Conservation (phyloP, 2,329 filamentous ascomycete species). For the Pseudogymnoascus sp. region DNA sequence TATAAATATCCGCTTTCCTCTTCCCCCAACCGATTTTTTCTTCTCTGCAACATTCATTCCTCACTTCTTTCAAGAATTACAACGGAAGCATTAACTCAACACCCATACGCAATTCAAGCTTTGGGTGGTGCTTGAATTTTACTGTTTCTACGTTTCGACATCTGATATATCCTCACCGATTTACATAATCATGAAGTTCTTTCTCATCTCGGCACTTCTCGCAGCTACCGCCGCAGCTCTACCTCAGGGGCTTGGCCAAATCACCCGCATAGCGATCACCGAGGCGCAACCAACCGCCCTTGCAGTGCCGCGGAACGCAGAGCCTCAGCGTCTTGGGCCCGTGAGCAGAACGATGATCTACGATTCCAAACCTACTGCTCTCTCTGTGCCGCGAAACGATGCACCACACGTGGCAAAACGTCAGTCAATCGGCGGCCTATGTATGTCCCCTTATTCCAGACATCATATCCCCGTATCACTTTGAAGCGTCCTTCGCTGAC, state of each 20-base stretch:
- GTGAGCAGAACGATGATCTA: neutral
- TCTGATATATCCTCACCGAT: neutral
- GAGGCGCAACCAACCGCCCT: neutral
- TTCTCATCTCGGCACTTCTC: neutral
- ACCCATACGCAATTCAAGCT: neutral
- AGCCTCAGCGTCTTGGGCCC: neutral
- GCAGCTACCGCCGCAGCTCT: neutral
- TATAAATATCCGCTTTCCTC: neutral
- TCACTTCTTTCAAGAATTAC: neutral
- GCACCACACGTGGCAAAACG: neutral
- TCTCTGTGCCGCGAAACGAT: neutral
- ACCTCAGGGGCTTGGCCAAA: neutral
- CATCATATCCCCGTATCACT: neutral
- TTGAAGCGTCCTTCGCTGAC: neutral
- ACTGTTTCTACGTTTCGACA: neutral
- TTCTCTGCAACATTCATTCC: neutral
- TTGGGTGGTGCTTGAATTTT: neutral
- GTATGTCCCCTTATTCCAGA: neutral
- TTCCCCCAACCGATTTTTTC: neutral
- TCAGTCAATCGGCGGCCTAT: neutral
- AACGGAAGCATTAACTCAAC: neutral
- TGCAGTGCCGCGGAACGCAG: neutral
- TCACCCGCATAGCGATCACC: neutral
- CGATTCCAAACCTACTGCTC: neutral
- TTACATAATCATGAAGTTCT: neutral